Conservation (phyloP, 306 rosid species). For the Arachis stenosperma region DNA sequence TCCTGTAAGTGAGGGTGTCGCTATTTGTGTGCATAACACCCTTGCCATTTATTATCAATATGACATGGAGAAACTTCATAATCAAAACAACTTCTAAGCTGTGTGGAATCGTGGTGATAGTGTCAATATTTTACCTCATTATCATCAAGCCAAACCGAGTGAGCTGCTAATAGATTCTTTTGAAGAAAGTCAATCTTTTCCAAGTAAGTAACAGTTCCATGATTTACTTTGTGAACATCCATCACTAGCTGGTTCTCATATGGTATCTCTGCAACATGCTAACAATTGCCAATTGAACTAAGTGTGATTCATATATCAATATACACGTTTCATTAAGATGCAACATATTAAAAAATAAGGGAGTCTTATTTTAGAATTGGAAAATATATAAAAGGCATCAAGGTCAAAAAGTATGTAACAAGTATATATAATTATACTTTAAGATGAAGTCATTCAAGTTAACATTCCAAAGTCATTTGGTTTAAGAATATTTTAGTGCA, state of each 20-base stretch:
- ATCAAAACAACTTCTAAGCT: conserved; percentile 12
- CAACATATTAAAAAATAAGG: not conserved
- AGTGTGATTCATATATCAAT: conserved; percentile 11
- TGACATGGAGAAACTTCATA: not conserved
- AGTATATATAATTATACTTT: conserved; percentile 14
- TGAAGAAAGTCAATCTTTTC: conserved; percentile 65
- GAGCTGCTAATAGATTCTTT: conserved; percentile 80
- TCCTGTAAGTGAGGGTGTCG: too few species aligned
- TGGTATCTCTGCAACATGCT: conserved; percentile 94
- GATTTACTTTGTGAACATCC: conserved; percentile 61
- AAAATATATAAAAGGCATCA: conserved; percentile 17
- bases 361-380: conserved; percentile 4
- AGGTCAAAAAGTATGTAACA: not conserved
- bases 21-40: not conserved
- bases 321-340: not conserved
- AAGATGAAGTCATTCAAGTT: not conserved
- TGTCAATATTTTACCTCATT: conserved; percentile 57
- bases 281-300: conserved; percentile 37
- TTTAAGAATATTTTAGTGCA: not conserved
- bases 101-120: conserved; percentile 6
- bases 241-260: conserved; percentile 77
- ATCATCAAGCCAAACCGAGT: conserved; percentile 74
- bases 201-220: conserved; percentile 87
- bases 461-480: conserved; percentile 1
- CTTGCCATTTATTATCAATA: not conserved